Evolutionary conservation across 352 stramenopile species (phyloP).

Genomic region (Pythium apleroticum): DNA sequence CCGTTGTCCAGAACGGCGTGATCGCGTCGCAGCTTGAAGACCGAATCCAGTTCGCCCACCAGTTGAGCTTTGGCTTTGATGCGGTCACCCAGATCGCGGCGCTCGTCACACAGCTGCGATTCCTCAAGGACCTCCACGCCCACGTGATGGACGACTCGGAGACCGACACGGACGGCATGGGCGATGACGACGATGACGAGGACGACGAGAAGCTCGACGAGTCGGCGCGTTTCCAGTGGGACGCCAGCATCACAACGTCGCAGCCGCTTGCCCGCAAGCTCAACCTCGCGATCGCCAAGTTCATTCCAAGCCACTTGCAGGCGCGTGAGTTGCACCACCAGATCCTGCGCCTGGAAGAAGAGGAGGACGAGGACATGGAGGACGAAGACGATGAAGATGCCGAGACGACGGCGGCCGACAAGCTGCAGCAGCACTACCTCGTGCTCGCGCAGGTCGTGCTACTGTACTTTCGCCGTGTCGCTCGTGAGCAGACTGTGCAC

Average conservation of each 20-base stretch:
- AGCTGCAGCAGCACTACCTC: conserved; percentile 77
- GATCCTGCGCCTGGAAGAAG: conserved; percentile 59
- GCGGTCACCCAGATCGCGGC: conserved; percentile 56
- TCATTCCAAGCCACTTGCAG: conserved; percentile 68
- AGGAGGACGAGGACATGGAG: conserved; percentile 30
- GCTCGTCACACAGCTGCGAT: conserved; percentile 59
- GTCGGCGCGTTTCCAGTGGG: conserved; percentile 39
- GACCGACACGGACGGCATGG: conserved; percentile 64
- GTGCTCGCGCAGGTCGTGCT: conserved; percentile 77
- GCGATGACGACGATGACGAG: conserved; percentile 65
- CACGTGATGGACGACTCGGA: conserved; percentile 72
- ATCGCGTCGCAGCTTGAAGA: conserved; percentile 42
- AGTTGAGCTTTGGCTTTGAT: conserved; percentile 56
- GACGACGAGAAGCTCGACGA: conserved; percentile 47
- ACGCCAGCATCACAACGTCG: conserved; percentile 33
- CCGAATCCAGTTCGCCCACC: conserved; percentile 67
- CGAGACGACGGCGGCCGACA: conserved; percentile 23
- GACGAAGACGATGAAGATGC: conserved; percentile 36
- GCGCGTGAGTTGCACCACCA: conserved; percentile 68
- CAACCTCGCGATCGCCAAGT: conserved; percentile 63
- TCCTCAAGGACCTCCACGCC: conserved; percentile 61
- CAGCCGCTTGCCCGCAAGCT: conserved; percentile 50
- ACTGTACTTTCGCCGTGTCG: conserved; percentile 79
- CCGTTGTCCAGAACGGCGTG: conserved; percentile 53
- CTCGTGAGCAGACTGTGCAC: conserved; percentile 63